These are phyloP conservation scores for Phaffia australis DNA, from an alignment of 768 basidiomycete species.

Conservation along the genomic window DNA sequence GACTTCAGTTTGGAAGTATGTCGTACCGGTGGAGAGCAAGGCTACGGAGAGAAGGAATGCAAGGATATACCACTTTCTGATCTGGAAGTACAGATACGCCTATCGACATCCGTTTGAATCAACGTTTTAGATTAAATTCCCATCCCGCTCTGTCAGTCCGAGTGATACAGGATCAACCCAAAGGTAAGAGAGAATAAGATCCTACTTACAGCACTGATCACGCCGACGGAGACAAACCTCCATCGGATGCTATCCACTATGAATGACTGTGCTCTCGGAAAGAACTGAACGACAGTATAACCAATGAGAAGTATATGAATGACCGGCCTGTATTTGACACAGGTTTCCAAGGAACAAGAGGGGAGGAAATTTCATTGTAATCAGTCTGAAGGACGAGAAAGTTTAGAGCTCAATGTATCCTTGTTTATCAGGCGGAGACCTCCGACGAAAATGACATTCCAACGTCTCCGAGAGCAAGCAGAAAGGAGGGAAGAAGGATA, in stretches of 20 bases:
- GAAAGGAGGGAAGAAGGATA: constrained; percentile 2
- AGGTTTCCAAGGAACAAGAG: background rate
- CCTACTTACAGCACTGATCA: constrained; percentile 62
- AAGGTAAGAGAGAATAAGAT: constrained; percentile 35
- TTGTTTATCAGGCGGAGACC: background rate
- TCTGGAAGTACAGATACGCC: constrained; percentile 23
- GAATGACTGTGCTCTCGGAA: constrained; percentile 30
- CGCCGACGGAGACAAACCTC: constrained; percentile 76
- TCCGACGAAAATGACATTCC: background rate
- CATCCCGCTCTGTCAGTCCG: background rate
- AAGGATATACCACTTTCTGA: constrained; percentile 23
- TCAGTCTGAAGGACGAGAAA: background rate
- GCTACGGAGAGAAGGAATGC: constrained; percentile 22
- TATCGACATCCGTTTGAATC: background rate
- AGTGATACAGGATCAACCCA: background rate
- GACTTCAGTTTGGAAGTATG: background rate
- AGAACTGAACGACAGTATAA: constrained; percentile 53
- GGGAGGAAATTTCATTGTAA: constrained; percentile 7
- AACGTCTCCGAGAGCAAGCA: background rate
- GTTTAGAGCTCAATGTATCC: background rate
- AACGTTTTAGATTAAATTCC: background rate
- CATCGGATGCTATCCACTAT: constrained; percentile 81
- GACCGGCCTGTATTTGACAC: constrained; percentile 49
- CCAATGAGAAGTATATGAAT: constrained; percentile 87
- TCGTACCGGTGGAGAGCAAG: constrained; percentile 5